Evolutionary conservation across 1,284 basidiomycete genomes (phyloP).

Genomic region (Thelephora terrestris): DNA sequence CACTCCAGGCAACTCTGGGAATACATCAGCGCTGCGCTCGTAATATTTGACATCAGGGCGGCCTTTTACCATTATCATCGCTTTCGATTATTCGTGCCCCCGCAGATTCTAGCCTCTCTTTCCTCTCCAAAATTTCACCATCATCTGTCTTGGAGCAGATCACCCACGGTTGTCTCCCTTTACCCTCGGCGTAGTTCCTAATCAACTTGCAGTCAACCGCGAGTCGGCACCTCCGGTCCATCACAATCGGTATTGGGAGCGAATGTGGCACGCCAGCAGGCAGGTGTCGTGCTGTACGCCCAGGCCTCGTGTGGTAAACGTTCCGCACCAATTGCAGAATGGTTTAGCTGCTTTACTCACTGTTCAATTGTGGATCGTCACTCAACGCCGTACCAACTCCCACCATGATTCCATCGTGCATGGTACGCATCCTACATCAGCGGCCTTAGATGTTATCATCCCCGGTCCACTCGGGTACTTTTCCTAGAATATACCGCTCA

Average conservation of each 20-base stretch:
- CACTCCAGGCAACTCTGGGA: constrained; percentile 37
- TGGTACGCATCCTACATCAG: constrained; percentile 62
- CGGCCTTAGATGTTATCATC: background rate
- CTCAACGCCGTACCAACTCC: constrained; percentile 87
- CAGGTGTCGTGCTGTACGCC: constrained; percentile 41
- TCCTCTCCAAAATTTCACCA: constrained; percentile 28
- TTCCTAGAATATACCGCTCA: constrained; percentile 24
- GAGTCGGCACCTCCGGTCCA: constrained; percentile 71
- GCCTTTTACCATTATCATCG: constrained; percentile 1
- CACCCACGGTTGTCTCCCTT: constrained; percentile 70
- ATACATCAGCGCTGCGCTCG: constrained; percentile 33
- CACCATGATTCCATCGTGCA: constrained; percentile 90
- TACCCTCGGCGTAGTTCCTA: constrained; percentile 47
- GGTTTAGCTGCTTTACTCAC: constrained; percentile 34
- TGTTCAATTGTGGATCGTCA: constrained; percentile 90
- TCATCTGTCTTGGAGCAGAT: constrained; percentile 35
- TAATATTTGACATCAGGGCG: constrained; percentile 6
- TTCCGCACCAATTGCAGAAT: background rate
- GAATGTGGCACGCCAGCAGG: constrained; percentile 19
- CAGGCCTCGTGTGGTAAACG: background rate
- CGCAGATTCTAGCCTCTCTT: constrained; percentile 29
- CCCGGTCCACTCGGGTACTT: constrained; percentile 4
- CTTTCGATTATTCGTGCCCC: constrained; percentile 42
- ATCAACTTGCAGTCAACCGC: constrained; percentile 66
- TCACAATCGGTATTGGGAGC: constrained; percentile 74